Evolutionary conservation across 1,139 yeast genomes (phyloP), one percentile per base, ranked within the genome.

Genomic region (Diutina siamensis): DNA sequence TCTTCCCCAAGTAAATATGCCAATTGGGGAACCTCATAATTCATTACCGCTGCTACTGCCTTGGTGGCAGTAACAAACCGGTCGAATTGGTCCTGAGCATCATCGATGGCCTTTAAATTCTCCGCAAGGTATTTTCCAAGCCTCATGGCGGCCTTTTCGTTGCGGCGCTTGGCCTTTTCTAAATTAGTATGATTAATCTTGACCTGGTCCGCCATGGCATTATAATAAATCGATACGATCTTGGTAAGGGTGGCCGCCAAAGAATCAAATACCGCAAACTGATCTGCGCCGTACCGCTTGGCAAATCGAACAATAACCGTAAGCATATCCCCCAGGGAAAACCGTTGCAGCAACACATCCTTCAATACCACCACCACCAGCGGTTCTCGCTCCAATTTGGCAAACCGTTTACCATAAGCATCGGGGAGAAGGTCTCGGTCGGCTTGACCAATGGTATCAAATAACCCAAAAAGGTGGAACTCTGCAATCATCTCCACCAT

Each of bases 111-210:
- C 1, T 57, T 61, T 40, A 71, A 67, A 36, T 71, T 62, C 42
- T 77, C 81, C 35, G 80, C 86, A 25, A 76, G 60, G 4, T 76
- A 59, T 51, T 72, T 74, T 27, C 95, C 95, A 1, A 83, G 77
- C 53, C 83, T 70, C 46, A 83, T 73, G 45, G 82, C 77, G 1
- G 80, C 75, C 47, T 70, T 72, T 46, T 71, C 71, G 50, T 74
- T 76, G 40, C 67, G 66, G 20, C 62, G 57, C 15, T 63, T 64
- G 25, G 71, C 56, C 21, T 63, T 63, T 20, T 58, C 55, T 1
- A 74, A 58, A 18, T 59, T 56, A 27, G 59, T 56, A 46, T 73
- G 68, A 31, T 71, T 53, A 1, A 58, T 59, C 4, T 58, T 55
- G 2, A 78, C 56, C 20, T 63, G 58, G 2, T 63, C 57, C 28